Evolutionary conservation across 164 flowering plant genomes (phyloP), one percentile per base, ranked within the genome.

Genomic region (Echeveria elegans): DNA sequence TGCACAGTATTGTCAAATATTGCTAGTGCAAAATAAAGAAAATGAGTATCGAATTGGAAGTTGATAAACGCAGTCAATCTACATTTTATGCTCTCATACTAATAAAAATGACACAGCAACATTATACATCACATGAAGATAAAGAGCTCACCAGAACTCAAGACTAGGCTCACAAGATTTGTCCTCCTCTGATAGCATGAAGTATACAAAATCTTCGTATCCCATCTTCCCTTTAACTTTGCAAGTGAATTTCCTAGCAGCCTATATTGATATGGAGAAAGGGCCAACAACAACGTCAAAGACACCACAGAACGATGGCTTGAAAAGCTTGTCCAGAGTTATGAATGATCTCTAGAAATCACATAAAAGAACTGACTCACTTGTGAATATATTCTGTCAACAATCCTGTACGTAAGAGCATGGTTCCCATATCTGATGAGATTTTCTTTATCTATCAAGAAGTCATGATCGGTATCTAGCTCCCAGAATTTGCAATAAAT

Each of bases 401-500:
- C 97, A 70, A 93, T 87, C 78, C 97, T 79, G 82, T 87, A 93
- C 29, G 97, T 93, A 69, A 93, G 96, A 53, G 96, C 92, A 82
- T 89, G 97, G 77, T 93, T 90, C 53, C 97, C 94, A 82, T 93
- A 88, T 90, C 84, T 82, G 72, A 88, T 81, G 67, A 93, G 96
- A 72, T 90, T 90, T 72, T 90, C 98, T 69, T 86, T 88, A 71
- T 93, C 96, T 24, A 93, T 90, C 74, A 90, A 77, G 77, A 90
- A 93, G 76, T 93, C 98, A 70, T 90, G 98, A 73, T 90, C 97
- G 18, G 89, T 83, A 71, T 93, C 98, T 77, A 93, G 86, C 87
- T 93, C 98, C 96, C 97, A 90, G 62, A 93, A 93, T 77, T 90
- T 93, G 89, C 97, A 90, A 77, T 93, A 93, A 81, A 93, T 90